A percentile compares a stretch with the other conserved stretches of the same genome.
Evolutionary conservation across 495 filamentous ascomycete genomes (phyloP).

Genomic region (Daldinia vernicosa): DNA sequence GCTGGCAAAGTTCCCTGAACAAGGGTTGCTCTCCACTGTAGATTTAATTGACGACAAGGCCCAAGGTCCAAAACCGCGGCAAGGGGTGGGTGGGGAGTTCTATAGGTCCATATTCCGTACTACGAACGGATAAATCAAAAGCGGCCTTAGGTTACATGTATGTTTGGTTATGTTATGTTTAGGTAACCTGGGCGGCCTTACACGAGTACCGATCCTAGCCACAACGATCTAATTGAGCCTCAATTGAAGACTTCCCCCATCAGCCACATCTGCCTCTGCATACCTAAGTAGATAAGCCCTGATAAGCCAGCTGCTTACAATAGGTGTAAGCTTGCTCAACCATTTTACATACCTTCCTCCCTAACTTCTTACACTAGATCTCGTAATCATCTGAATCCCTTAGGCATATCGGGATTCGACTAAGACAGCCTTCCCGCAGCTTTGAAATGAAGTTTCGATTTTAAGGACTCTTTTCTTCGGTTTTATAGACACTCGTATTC

Average conservation of each 20-base stretch:
- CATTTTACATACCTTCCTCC: background rate
- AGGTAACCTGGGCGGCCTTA: background rate
- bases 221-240: background rate
- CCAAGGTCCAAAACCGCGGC: slow-evolving; percentile 4
- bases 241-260: background rate
- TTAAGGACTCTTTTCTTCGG: background rate
- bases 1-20: slow-evolving; percentile 34
- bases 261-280: slow-evolving; percentile 27
- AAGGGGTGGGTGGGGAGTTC: slow-evolving; percentile 2
- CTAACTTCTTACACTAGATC: background rate
- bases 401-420: background rate
- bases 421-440: background rate
- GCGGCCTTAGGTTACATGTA: slow-evolving; percentile 5
- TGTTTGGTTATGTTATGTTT: no score
- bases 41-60: slow-evolving; percentile 40
- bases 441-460: background rate
- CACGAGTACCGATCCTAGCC: background rate
- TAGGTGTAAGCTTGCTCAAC: background rate
- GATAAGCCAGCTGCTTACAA: slow-evolving; percentile 2
- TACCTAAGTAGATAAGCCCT: background rate
- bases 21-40: slow-evolving; percentile 38
- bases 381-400: background rate
- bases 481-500: background rate
- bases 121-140: slow-evolving; percentile 24
- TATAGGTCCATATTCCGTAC: no score